Evolutionary conservation across 179 eudicot genomes (phyloP), one percentile per base, ranked within the genome.

Genomic region (Spergularia azorica): DNA sequence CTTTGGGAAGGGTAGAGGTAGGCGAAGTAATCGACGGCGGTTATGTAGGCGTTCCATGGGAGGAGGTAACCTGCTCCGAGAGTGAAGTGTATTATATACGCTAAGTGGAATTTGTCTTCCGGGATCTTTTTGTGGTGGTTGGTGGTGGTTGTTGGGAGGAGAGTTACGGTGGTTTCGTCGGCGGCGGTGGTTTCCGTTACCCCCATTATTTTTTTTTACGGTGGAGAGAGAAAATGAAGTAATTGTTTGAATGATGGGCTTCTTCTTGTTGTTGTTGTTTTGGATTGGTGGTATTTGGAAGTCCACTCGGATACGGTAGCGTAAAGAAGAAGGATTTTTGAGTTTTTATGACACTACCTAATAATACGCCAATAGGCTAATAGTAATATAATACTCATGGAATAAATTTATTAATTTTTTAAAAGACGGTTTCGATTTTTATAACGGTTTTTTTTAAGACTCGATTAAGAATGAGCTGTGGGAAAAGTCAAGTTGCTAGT

Each of bases 31-130:
- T 91, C 94, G 51, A 91, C 97, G 77, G 97, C 97, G 13, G 97
- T 90, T 75, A 91, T 90, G 94, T 90, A 91, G 10, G 88, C 91
- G 78, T 91, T 91, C 97, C 97, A 91, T 60, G 97, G 97, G 76
- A 91, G 89, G 9, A 91, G 81, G 78, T 84, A 91, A 1, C 97
- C 94, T 4, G 91, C 81, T 32, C 94, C 94, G 3, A 91, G 71
- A 5, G 90, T 90, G 91, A 90, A 91, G 89, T 84, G 88, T 81
- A 93, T 89, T n/a, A 82, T 76, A 89, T 95, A 95, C 11, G 97
- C 89, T 1, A 95, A 41, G 76, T 93, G 85, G 89, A 81, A 93
- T 39, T 86, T 0, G 81, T 95, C 99, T 51, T 75, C 71, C n/a
- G 98, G 97, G 72, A 68, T 43, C 36, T 48, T 78, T 73, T 60